Evolutionary conservation across 371 early-diverging fungal genomes (phyloP).

Genomic region (Haplosporangium sp.): DNA sequence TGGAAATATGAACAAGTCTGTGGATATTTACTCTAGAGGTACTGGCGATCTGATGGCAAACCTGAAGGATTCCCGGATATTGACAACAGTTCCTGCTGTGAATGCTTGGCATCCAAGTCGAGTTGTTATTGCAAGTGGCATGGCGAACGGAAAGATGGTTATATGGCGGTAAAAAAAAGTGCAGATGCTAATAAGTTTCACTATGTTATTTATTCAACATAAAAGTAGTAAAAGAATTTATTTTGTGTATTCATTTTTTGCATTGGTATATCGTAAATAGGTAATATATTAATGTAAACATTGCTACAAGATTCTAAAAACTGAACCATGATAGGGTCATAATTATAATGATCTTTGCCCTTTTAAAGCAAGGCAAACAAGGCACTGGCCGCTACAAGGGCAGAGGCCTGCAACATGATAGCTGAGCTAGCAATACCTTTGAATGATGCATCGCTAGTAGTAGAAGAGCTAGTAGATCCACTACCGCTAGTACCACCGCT

Average conservation of each 20-base stretch:
- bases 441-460: no score
- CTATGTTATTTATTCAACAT: no score
- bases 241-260: no score
- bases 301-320: no score
- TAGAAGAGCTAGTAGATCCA: not conserved
- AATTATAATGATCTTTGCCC: no score
- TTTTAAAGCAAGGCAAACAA: not conserved
- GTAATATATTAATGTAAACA: no score
- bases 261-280: no score
- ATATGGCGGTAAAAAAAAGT: constrained; percentile 56
- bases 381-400: not conserved
- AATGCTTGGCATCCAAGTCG: constrained; percentile 73
- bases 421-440: not conserved
- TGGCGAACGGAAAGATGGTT: constrained; percentile 63
- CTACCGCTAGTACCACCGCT: not conserved
- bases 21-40: constrained; percentile 72
- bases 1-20: constrained; percentile 78
- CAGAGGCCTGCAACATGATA: not conserved
- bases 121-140: constrained; percentile 59
- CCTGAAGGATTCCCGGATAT: constrained; percentile 63
- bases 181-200: no score
- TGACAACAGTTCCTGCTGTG: constrained; percentile 79
- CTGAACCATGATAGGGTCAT: no score
- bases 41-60: constrained; percentile 63
- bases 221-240: no score